These are phyloP conservation scores for Asterella californica DNA, from an alignment of 225 moss, liverwort and hornwort species.

Conservation along the genomic window DNA sequence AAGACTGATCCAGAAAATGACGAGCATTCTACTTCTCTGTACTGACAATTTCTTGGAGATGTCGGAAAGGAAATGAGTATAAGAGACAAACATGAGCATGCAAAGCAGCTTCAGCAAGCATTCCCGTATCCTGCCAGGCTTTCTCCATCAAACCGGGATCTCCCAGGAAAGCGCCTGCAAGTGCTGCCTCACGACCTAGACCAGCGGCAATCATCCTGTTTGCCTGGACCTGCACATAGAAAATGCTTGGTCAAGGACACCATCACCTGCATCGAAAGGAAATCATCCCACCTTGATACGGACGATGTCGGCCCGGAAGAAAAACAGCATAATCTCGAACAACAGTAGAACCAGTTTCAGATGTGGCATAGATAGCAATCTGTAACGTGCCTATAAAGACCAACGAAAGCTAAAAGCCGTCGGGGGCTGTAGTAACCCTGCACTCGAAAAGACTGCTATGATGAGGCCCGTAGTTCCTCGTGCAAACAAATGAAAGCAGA, in stretches of 20 bases:
- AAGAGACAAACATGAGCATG: constrained; percentile 70
- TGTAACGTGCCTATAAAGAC: too few species aligned
- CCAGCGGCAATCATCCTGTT: constrained; percentile 81
- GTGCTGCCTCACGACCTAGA: constrained; percentile 84
- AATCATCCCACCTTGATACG: neutral
- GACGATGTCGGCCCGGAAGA: too few species aligned
- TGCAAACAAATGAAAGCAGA: neutral
- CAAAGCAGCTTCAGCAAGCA: constrained; percentile 89
- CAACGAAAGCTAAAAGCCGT: neutral
- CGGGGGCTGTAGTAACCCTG: neutral
- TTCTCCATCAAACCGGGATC: constrained; percentile 91
- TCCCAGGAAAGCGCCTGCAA: constrained; percentile 81
- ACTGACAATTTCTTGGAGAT: neutral
- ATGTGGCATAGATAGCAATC: too few species aligned
- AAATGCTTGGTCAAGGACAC: neutral
- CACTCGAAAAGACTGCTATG: neutral
- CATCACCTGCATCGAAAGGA: neutral
- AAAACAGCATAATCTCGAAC: too few species aligned
- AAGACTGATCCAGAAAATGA: neutral
- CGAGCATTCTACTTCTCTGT: neutral
- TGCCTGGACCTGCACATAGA: constrained; percentile 69
- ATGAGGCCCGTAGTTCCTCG: neutral
- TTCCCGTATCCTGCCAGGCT: constrained; percentile 82
- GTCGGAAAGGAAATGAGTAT: neutral
- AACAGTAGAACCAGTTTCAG: too few species aligned